Base-by-base conservation (phyloP, 2,329 filamentous ascomycete genomes). In the Alternaria sp. region DNA sequence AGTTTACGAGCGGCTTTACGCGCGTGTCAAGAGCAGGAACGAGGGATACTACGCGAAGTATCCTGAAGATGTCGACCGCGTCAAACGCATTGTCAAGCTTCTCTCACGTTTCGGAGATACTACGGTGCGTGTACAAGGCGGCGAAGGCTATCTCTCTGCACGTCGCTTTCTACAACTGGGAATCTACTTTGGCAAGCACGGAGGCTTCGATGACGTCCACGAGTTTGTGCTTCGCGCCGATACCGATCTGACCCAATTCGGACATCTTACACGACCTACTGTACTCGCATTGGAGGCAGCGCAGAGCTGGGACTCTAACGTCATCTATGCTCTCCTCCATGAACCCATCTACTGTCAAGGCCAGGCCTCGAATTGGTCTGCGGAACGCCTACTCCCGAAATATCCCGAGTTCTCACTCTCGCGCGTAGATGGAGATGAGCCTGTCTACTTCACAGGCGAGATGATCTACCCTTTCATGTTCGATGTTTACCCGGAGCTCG, bases 401-500 rank as follows among this genome's bases (percentile, higher is more conserved):
- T 81, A 81, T 64, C 76, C 82, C 0, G 80, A 80, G 15, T 89
- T 87, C 76, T 68, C 66, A 1, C 61, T 71, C 7, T 55, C 82
- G 3, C 78, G 78, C 8, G 73, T 79, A 41, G 68, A 82, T 9
- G 76, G 77, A 1, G 78, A 83, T 6, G 76, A 82, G 3, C 89
- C 90, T 0, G 83, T 96, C 21, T 92, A 87, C 79, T 97, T 97
- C 81, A 93, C 92, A 0, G 94, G 94, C 63, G 95, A 98, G 82
- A 97, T 97, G 93, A 87, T 97, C 55, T 97, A 89, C 78, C 90
- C 92, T 1, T 91, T 92, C 79, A 92, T 94, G 85, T 94, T 97
- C 70, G 88, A 94, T 41, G 90, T 90, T 15, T 95, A 93, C 74
- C 84, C 88, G 1, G 93, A 96, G 78, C 87, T 98, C 20, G 82